Evolutionary conservation across 352 stramenopile genomes (phyloP), one percentile per base, ranked within the genome.

Genomic region (Pseudoperonospora humuli): DNA sequence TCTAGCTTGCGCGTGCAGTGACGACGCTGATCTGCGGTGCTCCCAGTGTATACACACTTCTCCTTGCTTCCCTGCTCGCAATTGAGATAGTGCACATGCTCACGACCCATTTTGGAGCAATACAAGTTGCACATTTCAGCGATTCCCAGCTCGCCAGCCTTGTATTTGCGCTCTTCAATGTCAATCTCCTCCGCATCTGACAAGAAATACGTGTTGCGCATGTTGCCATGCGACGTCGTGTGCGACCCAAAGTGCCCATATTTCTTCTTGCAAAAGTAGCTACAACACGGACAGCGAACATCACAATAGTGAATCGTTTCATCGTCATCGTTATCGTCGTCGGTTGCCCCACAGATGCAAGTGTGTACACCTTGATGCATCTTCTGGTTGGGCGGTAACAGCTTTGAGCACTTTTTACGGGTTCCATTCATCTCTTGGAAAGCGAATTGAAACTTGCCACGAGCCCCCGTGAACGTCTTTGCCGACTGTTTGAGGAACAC

Each of bases 111-210:
- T 47, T 87, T 86, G 5, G 75, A 74, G 50, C 73, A 92, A 48
- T 76, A 89, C 14, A 89, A 43, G 21, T 83, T 86, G 42, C 76
- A 92, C 74, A 89, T 89, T 38, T 92, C 76, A 2, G 79, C 75
- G 2, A 64, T 79, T 7, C 79, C 79, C 5, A 48, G 39, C 46
- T 92, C 79, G 0, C 79, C 76, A 10, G 64, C 58, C 11, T 60
- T 50, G 50, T 88, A 92, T 60, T 89, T 83, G 33, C 77, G 72
- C 32, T 84, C 76, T 4, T 71, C 55, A 14, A 92, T 45, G 40
- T 92, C 75, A 11, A 92, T 76, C 6, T 83, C 61, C 3, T 66
- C 37, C 0, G 59, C 45, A 20, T 86, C 70, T 1, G 72, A 74
- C 3, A 81, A 29, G 33, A 89, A 92, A 37, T 67, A 73, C 15